Evolutionary conservation across 2,329 filamentous ascomycete species (phyloP).

Genomic region (Furcasterigmium sp.): DNA sequence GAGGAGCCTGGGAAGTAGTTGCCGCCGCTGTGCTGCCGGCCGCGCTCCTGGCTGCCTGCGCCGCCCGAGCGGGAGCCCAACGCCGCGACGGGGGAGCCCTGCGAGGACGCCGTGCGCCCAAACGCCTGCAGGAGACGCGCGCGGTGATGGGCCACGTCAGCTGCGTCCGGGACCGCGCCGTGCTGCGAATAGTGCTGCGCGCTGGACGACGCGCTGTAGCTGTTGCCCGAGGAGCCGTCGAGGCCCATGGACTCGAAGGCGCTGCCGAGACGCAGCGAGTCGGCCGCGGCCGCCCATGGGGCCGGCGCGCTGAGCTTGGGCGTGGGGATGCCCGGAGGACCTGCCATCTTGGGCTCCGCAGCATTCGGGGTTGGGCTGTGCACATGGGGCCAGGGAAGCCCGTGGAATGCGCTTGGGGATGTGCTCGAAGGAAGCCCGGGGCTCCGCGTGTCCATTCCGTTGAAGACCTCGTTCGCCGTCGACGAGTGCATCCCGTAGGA

Average conservation of each 20-base stretch:
- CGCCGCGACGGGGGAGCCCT: background rate
- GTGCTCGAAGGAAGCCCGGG: conserved; percentile 23
- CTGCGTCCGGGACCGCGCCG: conserved; percentile 4
- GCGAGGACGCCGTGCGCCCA: conserved; percentile 5
- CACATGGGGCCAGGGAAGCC: conserved; percentile 48
- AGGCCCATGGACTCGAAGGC: background rate
- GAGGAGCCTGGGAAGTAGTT: conserved; percentile 17
- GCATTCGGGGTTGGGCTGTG: conserved; percentile 13
- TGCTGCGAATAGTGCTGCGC: conserved; percentile 6
- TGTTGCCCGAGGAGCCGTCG: conserved; percentile 23
- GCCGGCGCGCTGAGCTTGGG: background rate
- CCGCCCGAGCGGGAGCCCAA: background rate
- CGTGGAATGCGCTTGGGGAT: conserved; percentile 30
- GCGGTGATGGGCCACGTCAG: conserved; percentile 18
- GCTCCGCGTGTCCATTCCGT: conserved; percentile 18
- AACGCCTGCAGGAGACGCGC: conserved; percentile 30
- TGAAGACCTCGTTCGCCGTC: conserved; percentile 45
- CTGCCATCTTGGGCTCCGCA: conserved; percentile 7
- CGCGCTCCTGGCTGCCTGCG: background rate
- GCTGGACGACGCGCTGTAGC: background rate
- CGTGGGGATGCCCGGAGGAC: background rate
- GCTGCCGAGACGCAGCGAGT: conserved; percentile 1
- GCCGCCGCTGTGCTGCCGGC: background rate
- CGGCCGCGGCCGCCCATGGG: background rate
- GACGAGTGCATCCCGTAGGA: conserved; percentile 52